Evolutionary conservation across 2,329 filamentous ascomycete genomes (phyloP), one percentile per base, ranked within the genome.

Genomic region (Aspergillus uvarum): DNA sequence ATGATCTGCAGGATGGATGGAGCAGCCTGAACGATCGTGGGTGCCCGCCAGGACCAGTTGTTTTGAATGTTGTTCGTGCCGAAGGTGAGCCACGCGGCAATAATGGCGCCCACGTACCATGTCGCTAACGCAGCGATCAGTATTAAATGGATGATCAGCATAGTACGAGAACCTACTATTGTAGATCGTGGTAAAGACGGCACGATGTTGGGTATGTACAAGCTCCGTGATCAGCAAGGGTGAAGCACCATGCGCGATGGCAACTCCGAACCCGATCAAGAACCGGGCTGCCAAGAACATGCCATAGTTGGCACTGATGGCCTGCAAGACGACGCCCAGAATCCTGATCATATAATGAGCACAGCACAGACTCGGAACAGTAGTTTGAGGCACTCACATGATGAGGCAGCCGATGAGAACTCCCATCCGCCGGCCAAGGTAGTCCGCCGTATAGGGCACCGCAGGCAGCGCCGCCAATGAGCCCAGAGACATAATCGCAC

Each of bases 11-110:
- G 58, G 2, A 87, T 62, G 0, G 88, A 80, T 0, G 85, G 85
- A 0, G 86, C 69, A 21, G 87, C 87, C 68, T 89, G 86, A 67
- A 88, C 87, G 2, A 73, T 68, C 7, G 77, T 76, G 0, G 81
- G 81, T 32, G 81, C 71, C 44, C 81, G 71, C 81, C 76, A 79
- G 3, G 73, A 72, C 81, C 80, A 82, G 62, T 74, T 71, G 60
- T 62, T 74, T 6, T 42, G 4, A 42, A 75, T 73, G 29, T 71
- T 69, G 54, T 72, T 69, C 0, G 78, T 80, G 26, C 77, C 77
- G 59, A 74, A 79, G 2, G 75, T 77, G 2, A 73, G 61, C 72
- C 77, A 79, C 4, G 77, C 76, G 4, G 76, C 76, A 38, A 79
- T 64, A 51, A 83, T 82, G 38, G 77, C 72, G 44, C 81, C 81